These are phyloP conservation scores for Fusarium illudens DNA, from an alignment of 2,329 filamentous ascomycete genomes.

Conservation along the genomic window DNA sequence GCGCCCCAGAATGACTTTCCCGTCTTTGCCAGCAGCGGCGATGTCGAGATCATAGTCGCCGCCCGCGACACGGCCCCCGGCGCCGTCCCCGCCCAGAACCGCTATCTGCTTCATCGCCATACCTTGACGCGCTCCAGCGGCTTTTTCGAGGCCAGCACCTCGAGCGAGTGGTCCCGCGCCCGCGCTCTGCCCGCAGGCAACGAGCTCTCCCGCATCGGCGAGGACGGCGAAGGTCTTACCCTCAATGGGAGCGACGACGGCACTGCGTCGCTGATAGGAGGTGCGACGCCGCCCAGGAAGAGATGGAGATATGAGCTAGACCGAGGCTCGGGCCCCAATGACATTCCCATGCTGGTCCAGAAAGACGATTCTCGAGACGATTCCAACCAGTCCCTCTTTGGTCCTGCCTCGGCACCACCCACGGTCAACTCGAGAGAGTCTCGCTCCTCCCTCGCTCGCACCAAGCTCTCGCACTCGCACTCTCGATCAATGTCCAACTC, in stretches of 20 bases:
- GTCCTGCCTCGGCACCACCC: slow-evolving; percentile 35
- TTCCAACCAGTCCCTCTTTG: slow-evolving; percentile 46
- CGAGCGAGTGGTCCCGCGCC: slow-evolving; percentile 72
- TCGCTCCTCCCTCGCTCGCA: slow-evolving; percentile 45
- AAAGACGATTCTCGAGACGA: slow-evolving; percentile 61
- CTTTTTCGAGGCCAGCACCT: slow-evolving; percentile 90
- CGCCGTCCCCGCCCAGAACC: slow-evolving; percentile 63
- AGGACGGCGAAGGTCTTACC: slow-evolving; percentile 47
- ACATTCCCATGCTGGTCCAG: slow-evolving; percentile 89
- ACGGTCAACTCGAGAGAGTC: slow-evolving; percentile 55
- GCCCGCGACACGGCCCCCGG: slow-evolving; percentile 53
- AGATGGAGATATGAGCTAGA: slow-evolving; percentile 92
- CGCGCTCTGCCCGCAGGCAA: slow-evolving; percentile 45
- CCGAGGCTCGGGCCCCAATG: slow-evolving; percentile 73
- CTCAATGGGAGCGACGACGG: slow-evolving; percentile 36
- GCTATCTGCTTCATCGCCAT: slow-evolving; percentile 87
- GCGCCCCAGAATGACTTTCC: slow-evolving; percentile 90
- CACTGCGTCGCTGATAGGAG: slow-evolving; percentile 22
- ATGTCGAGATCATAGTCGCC: slow-evolving; percentile 87
- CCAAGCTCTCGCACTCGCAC: slow-evolving; percentile 40
- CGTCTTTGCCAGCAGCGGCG: slow-evolving; percentile 86
- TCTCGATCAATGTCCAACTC: slow-evolving; percentile 63
- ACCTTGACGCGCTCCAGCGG: slow-evolving; percentile 90
- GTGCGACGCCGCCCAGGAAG: slow-evolving; percentile 48
- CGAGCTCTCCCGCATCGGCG: slow-evolving; percentile 64